A percentile compares a stretch with the other conserved stretches of the same genome.
Conservation (phyloP, 164 flowering plant species). For the Stephania japonica region DNA sequence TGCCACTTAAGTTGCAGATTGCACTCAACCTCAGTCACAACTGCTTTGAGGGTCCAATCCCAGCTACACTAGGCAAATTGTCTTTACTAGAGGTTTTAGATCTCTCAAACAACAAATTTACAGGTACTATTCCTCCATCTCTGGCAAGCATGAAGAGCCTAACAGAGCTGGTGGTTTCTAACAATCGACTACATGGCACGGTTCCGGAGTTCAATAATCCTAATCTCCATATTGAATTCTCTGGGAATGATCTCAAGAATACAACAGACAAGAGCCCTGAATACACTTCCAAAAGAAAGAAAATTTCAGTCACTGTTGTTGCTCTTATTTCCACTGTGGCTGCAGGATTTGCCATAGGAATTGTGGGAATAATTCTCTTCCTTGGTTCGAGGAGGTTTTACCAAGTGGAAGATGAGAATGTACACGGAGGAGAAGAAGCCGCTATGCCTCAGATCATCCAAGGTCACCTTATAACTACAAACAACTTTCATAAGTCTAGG, state of each 20-base stretch:
- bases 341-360: constrained; percentile 24
- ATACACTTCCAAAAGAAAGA: constrained; percentile 18
- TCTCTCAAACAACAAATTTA: constrained; percentile 56
- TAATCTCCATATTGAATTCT: constrained; percentile 10
- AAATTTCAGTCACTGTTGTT: constrained; percentile 18
- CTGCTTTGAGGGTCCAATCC: constrained; percentile 49
- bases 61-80: constrained; percentile 27
- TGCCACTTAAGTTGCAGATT: constrained; percentile 50
- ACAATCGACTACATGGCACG: constrained; percentile 53
- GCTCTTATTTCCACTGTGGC: constrained; percentile 26
- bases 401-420: constrained; percentile 3
- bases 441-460: constrained; percentile 39
- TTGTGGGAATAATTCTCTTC: constrained; percentile 19
- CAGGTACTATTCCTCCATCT: constrained; percentile 45
- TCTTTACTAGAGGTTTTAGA: constrained; percentile 46
- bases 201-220: constrained; percentile 30
- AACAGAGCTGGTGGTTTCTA: constrained; percentile 38
- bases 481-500: constrained; percentile 40
- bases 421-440: background rate
- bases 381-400: constrained; percentile 30
- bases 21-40: constrained; percentile 66
- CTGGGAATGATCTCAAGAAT: constrained; percentile 34
- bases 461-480: constrained; percentile 40
- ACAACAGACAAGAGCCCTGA: background rate
- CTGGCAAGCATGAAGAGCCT: constrained; percentile 27